Percentiles rank a stretch among this genome's conserved stretches.
phyloP scores from a whole-genome alignment of 306 rosid genomes.

The Vachellia collinsii region DNA sequence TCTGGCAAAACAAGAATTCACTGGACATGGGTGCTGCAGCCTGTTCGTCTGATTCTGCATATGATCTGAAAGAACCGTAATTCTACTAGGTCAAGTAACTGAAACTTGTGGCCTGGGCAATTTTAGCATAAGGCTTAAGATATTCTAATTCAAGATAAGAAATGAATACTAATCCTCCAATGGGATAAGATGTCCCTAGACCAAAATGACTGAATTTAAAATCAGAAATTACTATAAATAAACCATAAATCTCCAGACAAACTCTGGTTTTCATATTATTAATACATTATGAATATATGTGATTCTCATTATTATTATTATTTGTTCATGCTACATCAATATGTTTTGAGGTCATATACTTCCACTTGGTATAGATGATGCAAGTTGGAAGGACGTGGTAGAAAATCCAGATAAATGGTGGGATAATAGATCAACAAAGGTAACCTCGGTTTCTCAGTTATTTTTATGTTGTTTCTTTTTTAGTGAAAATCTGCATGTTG shows the following conservation, averaged over 20 bases:
- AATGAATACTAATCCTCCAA: neutral
- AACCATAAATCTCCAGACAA: neutral
- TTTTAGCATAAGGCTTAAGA: neutral
- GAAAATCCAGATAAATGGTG: constrained; percentile 68
- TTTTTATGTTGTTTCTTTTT: neutral
- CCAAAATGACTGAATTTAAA: neutral
- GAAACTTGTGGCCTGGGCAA: neutral
- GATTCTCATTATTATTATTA: neutral
- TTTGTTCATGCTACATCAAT: constrained; percentile 10
- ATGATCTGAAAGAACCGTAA: neutral
- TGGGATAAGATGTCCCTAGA: neutral
- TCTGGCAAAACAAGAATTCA: neutral
- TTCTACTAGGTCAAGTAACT: neutral
- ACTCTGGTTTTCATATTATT: neutral
- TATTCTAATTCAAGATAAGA: neutral
- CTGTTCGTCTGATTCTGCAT: neutral
- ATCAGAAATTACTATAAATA: neutral
- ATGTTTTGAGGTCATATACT: constrained; percentile 23
- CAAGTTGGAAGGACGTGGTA: constrained; percentile 65
- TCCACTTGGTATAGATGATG: constrained; percentile 49
- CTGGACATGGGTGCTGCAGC: neutral
- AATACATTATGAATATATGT: neutral
- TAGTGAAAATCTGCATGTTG: neutral
- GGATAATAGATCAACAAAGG: constrained; percentile 74
- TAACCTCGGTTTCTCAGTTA: constrained; percentile 30